Evolutionary conservation across 495 filamentous ascomycete species (phyloP).

Genomic region (Neurospora sp.): DNA sequence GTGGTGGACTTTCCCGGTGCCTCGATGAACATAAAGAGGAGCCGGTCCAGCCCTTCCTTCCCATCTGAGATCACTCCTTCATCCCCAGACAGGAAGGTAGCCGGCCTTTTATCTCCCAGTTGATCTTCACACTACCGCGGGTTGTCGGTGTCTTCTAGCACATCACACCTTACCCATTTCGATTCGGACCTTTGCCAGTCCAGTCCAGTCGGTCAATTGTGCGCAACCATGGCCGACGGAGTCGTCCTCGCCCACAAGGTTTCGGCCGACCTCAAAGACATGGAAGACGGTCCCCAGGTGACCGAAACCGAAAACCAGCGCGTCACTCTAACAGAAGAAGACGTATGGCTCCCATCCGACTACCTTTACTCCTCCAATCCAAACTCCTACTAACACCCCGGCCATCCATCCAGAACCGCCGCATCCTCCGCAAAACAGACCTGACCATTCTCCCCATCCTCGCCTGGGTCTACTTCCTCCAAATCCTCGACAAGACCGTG

Average conservation of each 20-base stretch:
- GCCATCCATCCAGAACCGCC: conserved; percentile 29
- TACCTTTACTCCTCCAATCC: no score
- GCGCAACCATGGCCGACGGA: background rate
- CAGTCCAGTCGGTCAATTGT: background rate
- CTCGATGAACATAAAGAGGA: background rate
- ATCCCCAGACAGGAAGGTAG: background rate
- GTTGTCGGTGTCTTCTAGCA: background rate
- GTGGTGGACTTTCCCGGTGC: background rate
- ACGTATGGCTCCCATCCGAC: conserved; percentile 1
- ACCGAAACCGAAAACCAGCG: conserved; percentile 1
- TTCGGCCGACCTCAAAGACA: background rate
- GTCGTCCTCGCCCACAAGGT: background rate
- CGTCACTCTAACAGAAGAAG: conserved; percentile 7
- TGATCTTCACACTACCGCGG: background rate
- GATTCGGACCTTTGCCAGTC: background rate
- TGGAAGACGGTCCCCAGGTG: background rate
- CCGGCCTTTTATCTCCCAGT: background rate
- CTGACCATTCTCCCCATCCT: conserved; percentile 46
- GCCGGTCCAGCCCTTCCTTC: background rate
- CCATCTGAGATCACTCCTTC: background rate
- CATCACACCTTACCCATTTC: background rate
- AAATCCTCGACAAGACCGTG: conserved; percentile 56
- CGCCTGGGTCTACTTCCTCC: conserved; percentile 55
- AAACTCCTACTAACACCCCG: background rate
- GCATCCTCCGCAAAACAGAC: conserved; percentile 54